These are phyloP conservation scores for Starmerella khaoyaiensis DNA, from an alignment of 805 yeast species.

Conservation along the genomic window DNA sequence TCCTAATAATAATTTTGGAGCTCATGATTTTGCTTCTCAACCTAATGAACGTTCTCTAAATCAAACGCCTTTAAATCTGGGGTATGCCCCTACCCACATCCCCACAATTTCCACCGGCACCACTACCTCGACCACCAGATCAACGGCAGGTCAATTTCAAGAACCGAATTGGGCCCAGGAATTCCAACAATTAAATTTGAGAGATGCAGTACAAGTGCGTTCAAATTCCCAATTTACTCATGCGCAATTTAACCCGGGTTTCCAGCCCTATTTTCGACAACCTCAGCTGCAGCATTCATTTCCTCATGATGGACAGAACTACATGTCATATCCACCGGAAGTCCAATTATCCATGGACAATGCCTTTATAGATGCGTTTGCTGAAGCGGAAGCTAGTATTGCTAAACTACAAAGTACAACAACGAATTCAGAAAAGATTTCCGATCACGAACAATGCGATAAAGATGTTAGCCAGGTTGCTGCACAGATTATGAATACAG, in stretches of 20 bases:
- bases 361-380: constrained; percentile 16
- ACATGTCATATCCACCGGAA: too few relatives aligned
- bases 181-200: too few relatives aligned
- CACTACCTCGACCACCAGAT: neutral
- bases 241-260: neutral
- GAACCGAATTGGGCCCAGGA: too few relatives aligned
- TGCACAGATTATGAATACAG: constrained; percentile 11
- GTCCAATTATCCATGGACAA: too few relatives aligned
- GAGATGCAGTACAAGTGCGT: too few relatives aligned
- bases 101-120: neutral
- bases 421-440: constrained; percentile 3
- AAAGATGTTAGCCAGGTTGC: constrained; percentile 19
- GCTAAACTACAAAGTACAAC: neutral
- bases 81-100: neutral
- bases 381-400: constrained; percentile 15
- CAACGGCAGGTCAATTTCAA: constrained; percentile 5
- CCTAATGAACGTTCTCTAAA: neutral
- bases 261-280: neutral
- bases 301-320: too few relatives aligned
- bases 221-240: too few relatives aligned
- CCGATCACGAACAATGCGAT: neutral
- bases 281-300: too few relatives aligned
- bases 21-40: too few relatives aligned
- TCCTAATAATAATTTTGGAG: too few relatives aligned
- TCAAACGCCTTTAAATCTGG: neutral